Evolutionary conservation across 306 rosid genomes (phyloP).

Genomic region (Fragaria iinumae): DNA sequence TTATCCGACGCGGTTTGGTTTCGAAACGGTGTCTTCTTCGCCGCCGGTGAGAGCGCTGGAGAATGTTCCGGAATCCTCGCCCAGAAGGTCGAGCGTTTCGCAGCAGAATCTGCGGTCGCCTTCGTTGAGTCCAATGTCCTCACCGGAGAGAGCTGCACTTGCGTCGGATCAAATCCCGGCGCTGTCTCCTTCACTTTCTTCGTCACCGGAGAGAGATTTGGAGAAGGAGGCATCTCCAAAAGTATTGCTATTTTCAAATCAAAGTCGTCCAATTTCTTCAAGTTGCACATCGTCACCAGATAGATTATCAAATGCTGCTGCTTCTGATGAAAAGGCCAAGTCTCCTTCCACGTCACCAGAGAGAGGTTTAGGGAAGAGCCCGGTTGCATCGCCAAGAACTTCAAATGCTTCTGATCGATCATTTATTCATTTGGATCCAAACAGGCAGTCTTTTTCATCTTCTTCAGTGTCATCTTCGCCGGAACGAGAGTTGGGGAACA

Average conservation of each 20-base stretch:
- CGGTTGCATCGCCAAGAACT: constrained; percentile 12
- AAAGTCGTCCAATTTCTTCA: constrained; percentile 18
- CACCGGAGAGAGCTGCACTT: constrained; percentile 27
- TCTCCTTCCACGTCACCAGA: background rate
- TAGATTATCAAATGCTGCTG: constrained; percentile 19
- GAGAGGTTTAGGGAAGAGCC: constrained; percentile 13
- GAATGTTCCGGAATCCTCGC: constrained; percentile 25
- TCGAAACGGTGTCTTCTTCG: too few relatives aligned
- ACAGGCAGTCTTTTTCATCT: constrained; percentile 21
- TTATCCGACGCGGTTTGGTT: constrained; percentile 18
- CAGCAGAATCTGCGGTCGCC: constrained; percentile 27
- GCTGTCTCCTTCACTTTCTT: constrained; percentile 22
- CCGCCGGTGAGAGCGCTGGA: too few relatives aligned
- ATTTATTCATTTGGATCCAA: constrained; percentile 22
- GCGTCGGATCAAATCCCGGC: constrained; percentile 16
- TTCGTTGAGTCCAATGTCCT: constrained; percentile 26
- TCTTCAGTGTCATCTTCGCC: constrained; percentile 36
- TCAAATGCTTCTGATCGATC: constrained; percentile 24
- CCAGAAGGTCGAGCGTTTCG: constrained; percentile 17
- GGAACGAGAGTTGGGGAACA: constrained; percentile 24
- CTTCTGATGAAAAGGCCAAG: constrained; percentile 21
- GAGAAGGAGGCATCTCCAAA: constrained; percentile 15
- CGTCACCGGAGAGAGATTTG: constrained; percentile 14
- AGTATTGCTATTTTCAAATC: constrained; percentile 14
- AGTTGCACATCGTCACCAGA: constrained; percentile 24